Conservation (phyloP, 805 yeast species). For the Candida coquimbonensis region DNA sequence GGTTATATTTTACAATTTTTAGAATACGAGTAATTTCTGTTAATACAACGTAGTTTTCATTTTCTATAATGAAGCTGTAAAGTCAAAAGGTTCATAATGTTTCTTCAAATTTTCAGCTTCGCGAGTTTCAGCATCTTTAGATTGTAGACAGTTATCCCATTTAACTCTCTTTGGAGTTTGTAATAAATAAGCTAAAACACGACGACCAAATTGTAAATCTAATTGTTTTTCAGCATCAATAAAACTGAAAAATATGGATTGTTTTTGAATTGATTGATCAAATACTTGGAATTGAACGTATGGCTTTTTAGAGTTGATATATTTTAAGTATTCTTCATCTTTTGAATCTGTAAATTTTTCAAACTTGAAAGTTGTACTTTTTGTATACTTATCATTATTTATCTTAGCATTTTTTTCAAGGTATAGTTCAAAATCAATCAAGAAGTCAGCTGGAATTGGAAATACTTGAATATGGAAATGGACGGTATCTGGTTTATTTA, state of each 20-base stretch:
- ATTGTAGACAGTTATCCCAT: constrained; percentile 76
- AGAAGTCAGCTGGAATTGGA: constrained; percentile 49
- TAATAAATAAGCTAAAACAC: constrained; percentile 62
- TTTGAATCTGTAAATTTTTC: constrained; percentile 21
- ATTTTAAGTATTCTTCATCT: constrained; percentile 23
- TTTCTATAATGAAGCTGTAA: constrained; percentile 25
- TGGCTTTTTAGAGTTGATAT: constrained; percentile 22
- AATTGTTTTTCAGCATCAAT: constrained; percentile 32
- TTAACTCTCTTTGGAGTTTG: constrained; percentile 53
- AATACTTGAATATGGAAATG: constrained; percentile 76
- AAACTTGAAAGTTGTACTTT: constrained; percentile 40
- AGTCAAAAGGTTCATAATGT: constrained; percentile 47
- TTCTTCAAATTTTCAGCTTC: constrained; percentile 62
- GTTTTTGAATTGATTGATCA: constrained; percentile 25
- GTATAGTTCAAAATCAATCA: constrained; percentile 36
- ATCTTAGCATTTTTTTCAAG: constrained; percentile 36
- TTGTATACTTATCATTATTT: constrained; percentile 42
- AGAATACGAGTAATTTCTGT: neutral
- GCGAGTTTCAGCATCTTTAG: constrained; percentile 48
- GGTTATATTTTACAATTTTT: neutral
- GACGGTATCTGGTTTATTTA: constrained; percentile 54
- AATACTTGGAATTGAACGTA: constrained; percentile 28
- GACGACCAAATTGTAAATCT: constrained; percentile 80
- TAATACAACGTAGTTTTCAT: neutral
- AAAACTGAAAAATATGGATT: constrained; percentile 25